Conservation (phyloP, 78 protist species). For the Speleostelium caveatum region DNA sequence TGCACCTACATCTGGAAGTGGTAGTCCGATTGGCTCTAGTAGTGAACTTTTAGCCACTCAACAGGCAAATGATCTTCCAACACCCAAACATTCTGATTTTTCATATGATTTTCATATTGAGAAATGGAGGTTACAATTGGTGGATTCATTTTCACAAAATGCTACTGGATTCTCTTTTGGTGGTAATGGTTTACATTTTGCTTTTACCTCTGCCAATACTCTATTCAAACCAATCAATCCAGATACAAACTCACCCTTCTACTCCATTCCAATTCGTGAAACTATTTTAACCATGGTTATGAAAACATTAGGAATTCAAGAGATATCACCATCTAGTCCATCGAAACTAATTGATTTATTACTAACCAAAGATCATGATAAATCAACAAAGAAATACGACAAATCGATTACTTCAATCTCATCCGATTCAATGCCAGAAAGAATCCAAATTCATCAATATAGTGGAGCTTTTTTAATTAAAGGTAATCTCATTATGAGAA, state of each 20-base stretch:
- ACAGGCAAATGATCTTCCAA: neutral
- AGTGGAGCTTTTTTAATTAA: conserved; percentile 53
- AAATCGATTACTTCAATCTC: conserved; percentile 53
- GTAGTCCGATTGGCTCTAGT: neutral
- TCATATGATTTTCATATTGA: conserved; percentile 75
- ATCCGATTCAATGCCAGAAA: conserved; percentile 43
- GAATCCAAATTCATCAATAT: conserved; percentile 51
- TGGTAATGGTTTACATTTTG: conserved; percentile 72
- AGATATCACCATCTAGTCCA: conserved; percentile 3
- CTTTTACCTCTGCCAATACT: conserved; percentile 55
- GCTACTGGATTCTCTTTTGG: conserved; percentile 37
- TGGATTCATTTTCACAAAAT: conserved; percentile 29
- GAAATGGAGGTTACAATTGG: conserved; percentile 23
- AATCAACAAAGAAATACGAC: neutral
- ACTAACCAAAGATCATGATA: neutral
- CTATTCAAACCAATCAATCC: conserved; percentile 40
- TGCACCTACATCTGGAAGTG: neutral
- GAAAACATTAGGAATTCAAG: conserved; percentile 12
- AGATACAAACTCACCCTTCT: neutral
- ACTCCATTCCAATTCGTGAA: conserved; percentile 57
- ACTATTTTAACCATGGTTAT: conserved; percentile 38
- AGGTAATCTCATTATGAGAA: conserved; percentile 65
- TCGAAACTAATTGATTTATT: neutral
- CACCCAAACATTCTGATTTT: conserved; percentile 26
- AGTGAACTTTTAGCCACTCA: neutral